Percentiles rank a stretch among this genome's conserved stretches.
Conservation (phyloP, 1,284 basidiomycete genomes). For the Trichosporon sp. region DNA sequence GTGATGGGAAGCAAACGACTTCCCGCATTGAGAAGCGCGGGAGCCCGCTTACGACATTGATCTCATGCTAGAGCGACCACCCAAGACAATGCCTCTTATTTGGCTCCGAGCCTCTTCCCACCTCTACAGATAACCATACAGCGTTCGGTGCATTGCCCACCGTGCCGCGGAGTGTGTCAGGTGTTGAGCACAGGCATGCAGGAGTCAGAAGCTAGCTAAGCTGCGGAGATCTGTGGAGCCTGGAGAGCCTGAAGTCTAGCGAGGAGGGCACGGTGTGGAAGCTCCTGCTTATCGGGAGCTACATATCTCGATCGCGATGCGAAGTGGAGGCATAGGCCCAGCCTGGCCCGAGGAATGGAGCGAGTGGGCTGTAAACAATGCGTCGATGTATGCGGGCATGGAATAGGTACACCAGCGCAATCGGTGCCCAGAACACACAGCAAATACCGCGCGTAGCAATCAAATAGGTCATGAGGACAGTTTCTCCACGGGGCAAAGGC, state of each 20-base stretch:
- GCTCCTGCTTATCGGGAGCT: background rate
- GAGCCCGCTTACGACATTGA: conserved; percentile 6
- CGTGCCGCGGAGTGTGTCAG: background rate
- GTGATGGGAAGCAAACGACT: background rate
- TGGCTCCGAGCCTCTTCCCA: conserved; percentile 4
- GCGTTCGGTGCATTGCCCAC: background rate
- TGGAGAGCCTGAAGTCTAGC: conserved; percentile 1
- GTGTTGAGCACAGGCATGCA: background rate
- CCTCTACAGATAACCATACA: background rate
- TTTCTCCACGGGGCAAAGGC: conserved; percentile 3
- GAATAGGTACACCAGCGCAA: background rate
- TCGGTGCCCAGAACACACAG: background rate
- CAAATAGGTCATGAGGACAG: background rate
- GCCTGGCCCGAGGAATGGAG: background rate
- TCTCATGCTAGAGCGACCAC: background rate
- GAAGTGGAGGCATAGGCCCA: background rate
- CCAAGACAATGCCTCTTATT: background rate
- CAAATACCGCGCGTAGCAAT: background rate
- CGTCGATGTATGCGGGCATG: background rate
- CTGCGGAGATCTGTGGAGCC: background rate
- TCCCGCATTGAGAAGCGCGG: conserved; percentile 10
- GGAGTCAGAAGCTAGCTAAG: background rate
- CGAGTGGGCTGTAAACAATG: background rate
- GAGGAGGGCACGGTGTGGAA: background rate
- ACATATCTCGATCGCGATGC: background rate